Percentiles rank a stretch among this genome's conserved stretches.
These are phyloP conservation scores for Kodamaea ohmeri DNA, from an alignment of 1,139 yeast genomes.

Conservation along the genomic window DNA sequence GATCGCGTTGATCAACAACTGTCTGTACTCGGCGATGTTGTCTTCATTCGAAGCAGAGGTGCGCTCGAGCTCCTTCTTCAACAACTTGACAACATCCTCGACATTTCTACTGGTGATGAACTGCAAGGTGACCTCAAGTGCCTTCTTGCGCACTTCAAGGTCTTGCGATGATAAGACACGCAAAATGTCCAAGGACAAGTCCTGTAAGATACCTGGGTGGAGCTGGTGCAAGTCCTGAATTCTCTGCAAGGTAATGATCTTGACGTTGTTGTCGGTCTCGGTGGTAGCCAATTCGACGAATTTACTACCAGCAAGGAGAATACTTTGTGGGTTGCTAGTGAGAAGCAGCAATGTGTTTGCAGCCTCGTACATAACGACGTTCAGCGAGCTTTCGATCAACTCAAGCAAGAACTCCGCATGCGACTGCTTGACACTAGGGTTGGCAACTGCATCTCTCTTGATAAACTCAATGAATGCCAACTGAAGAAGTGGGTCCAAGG, in stretches of 20 bases:
- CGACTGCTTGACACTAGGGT: constrained; percentile 64
- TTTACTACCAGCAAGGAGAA: constrained; percentile 75
- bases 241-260: constrained; percentile 86
- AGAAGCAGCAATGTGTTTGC: constrained; percentile 79
- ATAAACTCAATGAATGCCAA: constrained; percentile 89
- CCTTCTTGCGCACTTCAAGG: constrained; percentile 85
- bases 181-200: constrained; percentile 79
- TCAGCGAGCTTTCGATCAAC: constrained; percentile 64
- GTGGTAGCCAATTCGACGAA: constrained; percentile 86
- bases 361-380: constrained; percentile 88
- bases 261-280: constrained; percentile 91
- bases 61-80: constrained; percentile 85
- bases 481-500: constrained; percentile 83
- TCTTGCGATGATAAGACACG: constrained; percentile 86
- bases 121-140: constrained; percentile 75
- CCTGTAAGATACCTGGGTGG: constrained; percentile 84
- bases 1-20: constrained; percentile 80
- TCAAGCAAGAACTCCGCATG: constrained; percentile 74
- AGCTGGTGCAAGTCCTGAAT: constrained; percentile 70
- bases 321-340: constrained; percentile 64
- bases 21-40: constrained; percentile 82
- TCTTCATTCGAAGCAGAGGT: constrained; percentile 69
- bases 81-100: constrained; percentile 86
- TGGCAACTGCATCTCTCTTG: constrained; percentile 68
- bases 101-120: constrained; percentile 86